Conservation (phyloP, 441 rosid species). For the Croton laevigatus region DNA sequence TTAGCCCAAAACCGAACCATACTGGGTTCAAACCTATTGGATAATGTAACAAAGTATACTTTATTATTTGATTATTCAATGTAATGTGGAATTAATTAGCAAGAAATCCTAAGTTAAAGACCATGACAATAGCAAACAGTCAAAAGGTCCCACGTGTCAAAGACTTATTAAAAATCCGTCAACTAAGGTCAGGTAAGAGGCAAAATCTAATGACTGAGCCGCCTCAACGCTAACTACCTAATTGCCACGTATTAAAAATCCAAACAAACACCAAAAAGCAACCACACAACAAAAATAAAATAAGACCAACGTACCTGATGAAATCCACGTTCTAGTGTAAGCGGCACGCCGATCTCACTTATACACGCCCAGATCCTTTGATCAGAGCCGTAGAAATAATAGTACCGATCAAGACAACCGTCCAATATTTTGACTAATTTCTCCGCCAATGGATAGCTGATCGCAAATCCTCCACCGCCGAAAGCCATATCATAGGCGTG, state of each 20-base stretch:
- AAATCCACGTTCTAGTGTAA: conserved; percentile 64
- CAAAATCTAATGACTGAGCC: not conserved
- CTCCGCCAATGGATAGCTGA: conserved; percentile 64
- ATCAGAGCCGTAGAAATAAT: conserved; percentile 78
- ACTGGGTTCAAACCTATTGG: no score
- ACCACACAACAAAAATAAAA: not conserved
- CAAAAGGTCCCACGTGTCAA: not conserved
- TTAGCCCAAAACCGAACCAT: no score
- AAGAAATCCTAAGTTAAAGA: no score
- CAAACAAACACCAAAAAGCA: not conserved
- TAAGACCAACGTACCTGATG: conserved; percentile 57
- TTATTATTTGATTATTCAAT: no score
- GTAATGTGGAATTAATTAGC: no score
- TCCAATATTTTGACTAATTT: conserved; percentile 47
- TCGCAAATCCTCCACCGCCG: conserved; percentile 89
- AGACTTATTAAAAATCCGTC: not conserved
- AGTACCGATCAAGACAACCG: conserved; percentile 67
- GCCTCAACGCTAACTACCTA: not conserved
- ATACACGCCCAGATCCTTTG: conserved; percentile 76
- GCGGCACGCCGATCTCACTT: conserved; percentile 65
- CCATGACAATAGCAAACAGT: not conserved
- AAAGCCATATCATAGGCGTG: conserved; percentile 77
- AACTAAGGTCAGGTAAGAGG: not conserved
- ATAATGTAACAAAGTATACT: no score
- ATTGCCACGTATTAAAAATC: conserved; percentile 6